phyloP scores from a whole-genome alignment of 2,329 filamentous ascomycete genomes.

The Drechslerella coelobrocha region DNA sequence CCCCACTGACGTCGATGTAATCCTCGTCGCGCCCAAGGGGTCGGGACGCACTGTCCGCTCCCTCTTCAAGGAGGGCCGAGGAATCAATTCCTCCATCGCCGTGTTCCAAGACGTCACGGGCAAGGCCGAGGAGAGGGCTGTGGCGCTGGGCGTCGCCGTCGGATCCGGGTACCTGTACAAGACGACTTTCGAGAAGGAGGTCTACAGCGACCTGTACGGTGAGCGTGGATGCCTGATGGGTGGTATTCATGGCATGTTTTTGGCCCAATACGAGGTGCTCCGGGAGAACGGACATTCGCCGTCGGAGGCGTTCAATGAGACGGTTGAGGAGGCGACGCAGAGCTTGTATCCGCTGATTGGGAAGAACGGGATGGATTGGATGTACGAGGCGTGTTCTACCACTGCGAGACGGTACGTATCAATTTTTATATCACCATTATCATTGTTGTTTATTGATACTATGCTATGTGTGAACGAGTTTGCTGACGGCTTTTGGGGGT shows the following conservation, averaged over 20 bases:
- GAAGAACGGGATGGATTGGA: conserved; percentile 98
- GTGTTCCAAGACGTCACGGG: conserved; percentile 98
- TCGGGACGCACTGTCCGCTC: conserved; percentile 98
- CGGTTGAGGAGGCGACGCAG: conserved; percentile 99
- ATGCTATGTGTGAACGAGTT: neutral
- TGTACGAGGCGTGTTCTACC: conserved; percentile 99
- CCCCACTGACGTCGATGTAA: conserved; percentile 94
- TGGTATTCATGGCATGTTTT: conserved; percentile 99
- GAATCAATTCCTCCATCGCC: conserved; percentile 99
- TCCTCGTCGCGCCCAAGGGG: conserved; percentile 98
- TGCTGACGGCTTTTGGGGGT: conserved; percentile 13
- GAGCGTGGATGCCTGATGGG: conserved; percentile 99
- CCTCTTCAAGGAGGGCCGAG: conserved; percentile 98
- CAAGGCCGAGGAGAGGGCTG: conserved; percentile 96
- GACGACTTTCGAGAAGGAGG: conserved; percentile 99
- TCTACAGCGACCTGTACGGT: conserved; percentile 98
- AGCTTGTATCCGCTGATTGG: conserved; percentile 97
- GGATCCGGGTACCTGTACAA: conserved; percentile 98
- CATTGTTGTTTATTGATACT: neutral
- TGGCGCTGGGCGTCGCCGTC: conserved; percentile 95
- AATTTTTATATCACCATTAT: neutral
- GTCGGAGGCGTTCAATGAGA: conserved; percentile 99
- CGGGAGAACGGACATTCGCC: conserved; percentile 97
- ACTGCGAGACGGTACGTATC: conserved; percentile 74
- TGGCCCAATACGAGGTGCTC: conserved; percentile 99